Base-by-base conservation (phyloP, 2,329 filamentous ascomycete genomes). In the Colletotrichum sp. region DNA sequence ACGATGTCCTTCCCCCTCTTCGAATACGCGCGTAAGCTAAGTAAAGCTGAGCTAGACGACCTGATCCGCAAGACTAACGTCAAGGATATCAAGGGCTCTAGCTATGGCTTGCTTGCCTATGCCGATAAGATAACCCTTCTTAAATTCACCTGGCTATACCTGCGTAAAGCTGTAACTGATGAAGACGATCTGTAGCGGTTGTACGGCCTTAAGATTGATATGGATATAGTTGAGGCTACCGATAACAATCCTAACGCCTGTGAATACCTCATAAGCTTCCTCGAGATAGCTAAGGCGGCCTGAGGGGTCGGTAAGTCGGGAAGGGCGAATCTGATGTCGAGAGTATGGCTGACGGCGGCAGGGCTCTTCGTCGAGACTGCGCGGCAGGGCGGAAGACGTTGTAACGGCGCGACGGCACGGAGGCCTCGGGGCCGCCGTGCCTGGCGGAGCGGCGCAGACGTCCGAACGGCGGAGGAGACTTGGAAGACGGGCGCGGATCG, bases 191-290 rank as follows among this genome's bases (percentile, higher is more conserved):
- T n/a, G n/a, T n/a, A n/a, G n/a, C n/a, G n/a, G n/a, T n/a, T n/a
- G n/a, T n/a, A n/a, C n/a, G n/a, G n/a, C n/a, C n/a, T n/a, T n/a
- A n/a, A 43, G 36, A 4, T 43, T 3, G 36, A 43, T 43, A 2
- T 6, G 36, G 8, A 6, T 0, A 43, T 43, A 16, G 16, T 43
- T 16, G 36, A 43, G 16, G 16, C 36, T n/a, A 43, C 1, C 36
- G 36, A 43, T 43, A 4, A 4, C 8, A 1, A n/a, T 43, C 5
- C 5, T 2, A 0, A 6, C 1, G 16, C 16, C 5, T 43, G 36
- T 18, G 36, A 43, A 0, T 43, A 43, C 16, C 2, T 43, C 36
- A 43, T 16, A 0, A 0, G 2, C 36, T 43, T 43, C 36, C 36
- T 43, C 36, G 5, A 43, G 36, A 43, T 18, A 3, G 36, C 36